These are phyloP conservation scores for Salmacisia buchloeana DNA, from an alignment of 1,284 basidiomycete species.

Conservation along the genomic window DNA sequence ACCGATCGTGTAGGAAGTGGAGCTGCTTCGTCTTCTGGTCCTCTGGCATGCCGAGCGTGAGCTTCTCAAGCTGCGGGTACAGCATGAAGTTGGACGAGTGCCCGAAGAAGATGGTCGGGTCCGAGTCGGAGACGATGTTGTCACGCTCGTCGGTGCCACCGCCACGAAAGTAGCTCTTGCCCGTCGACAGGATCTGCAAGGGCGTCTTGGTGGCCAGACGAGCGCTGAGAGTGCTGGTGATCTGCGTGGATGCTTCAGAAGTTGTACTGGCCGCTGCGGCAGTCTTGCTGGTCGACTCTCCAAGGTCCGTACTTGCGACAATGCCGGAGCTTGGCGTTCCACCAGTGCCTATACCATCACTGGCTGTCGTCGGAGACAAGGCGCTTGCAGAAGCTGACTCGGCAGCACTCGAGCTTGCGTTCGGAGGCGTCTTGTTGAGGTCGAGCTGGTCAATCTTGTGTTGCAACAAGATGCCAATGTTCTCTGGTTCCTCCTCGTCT, in stretches of 20 bases:
- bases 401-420: neutral
- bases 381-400: too few relatives aligned
- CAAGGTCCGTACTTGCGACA: too few relatives aligned
- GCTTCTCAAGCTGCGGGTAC: constrained; percentile 6
- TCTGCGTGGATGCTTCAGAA: too few relatives aligned
- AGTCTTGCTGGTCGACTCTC: too few relatives aligned
- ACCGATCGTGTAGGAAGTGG: neutral
- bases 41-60: neutral
- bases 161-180: neutral
- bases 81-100: constrained; percentile 9
- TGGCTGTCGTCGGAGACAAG: neutral
- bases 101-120: constrained; percentile 2
- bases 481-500: neutral
- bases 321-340: too few relatives aligned
- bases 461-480: constrained; percentile 2
- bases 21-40: neutral
- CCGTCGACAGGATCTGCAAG: neutral
- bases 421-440: neutral
- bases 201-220: neutral
- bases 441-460: neutral
- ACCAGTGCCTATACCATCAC: too few relatives aligned
- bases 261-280: too few relatives aligned
- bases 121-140: neutral
- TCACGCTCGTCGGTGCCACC: neutral
- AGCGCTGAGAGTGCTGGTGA: too few relatives aligned